phyloP scores from a whole-genome alignment of 331 rosid species.

The Erythrophleum ivorense region DNA sequence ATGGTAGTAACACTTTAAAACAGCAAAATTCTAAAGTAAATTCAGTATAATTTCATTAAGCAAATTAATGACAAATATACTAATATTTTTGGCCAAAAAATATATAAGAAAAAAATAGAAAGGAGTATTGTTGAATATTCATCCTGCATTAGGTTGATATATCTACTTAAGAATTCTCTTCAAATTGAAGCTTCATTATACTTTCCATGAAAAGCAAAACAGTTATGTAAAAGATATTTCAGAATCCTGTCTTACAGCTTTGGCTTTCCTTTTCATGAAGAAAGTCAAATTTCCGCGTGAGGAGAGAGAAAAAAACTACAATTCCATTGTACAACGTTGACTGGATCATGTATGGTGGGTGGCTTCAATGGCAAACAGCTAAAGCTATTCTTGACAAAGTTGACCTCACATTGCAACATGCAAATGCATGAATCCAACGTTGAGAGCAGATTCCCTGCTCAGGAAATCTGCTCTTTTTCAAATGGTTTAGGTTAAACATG shows the following conservation, averaged over 20 bases:
- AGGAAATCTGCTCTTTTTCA: no score
- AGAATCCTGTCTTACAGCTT: not conserved
- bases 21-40: no score
- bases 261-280: not conserved
- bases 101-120: not conserved
- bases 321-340: not conserved
- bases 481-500: no score
- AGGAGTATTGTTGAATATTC: not conserved
- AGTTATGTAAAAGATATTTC: no score
- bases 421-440: not conserved
- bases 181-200: not conserved
- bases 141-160: not conserved
- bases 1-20: no score
- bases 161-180: no score
- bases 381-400: not conserved
- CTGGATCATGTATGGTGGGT: not conserved
- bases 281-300: not conserved
- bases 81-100: not conserved
- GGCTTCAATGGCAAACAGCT: not conserved
- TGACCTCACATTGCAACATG: not conserved
- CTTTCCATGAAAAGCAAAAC: not conserved
- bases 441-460: no score
- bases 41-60: no score
- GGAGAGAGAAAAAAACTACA: not conserved
- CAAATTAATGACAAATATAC: not conserved